phyloP scores from a whole-genome alignment of 139 green algal species.

The Ettlia oleoabundans region DNA sequence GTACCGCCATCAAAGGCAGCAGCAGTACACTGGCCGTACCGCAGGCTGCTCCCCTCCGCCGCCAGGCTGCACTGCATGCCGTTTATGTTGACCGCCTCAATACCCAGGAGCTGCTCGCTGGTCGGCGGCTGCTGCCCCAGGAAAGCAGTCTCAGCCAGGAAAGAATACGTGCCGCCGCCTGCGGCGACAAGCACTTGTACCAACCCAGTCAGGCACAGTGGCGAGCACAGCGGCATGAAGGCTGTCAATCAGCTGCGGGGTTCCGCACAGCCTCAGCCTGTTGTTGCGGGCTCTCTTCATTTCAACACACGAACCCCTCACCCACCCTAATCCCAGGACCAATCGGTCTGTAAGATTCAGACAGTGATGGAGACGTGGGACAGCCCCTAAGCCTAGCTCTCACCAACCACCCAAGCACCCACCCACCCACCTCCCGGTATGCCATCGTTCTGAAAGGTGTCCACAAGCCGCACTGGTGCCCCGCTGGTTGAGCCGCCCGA shows the following conservation, averaged over 20 bases:
- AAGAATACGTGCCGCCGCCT: conserved; percentile 36
- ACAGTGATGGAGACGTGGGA: too few species aligned
- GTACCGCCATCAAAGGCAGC: too few species aligned
- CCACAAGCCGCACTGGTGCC: conserved; percentile 30
- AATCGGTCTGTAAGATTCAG: too few species aligned
- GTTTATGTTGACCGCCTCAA: conserved; percentile 43
- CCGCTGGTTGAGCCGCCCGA: conserved; percentile 11
- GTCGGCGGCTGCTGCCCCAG: not conserved
- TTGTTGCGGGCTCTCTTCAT: too few species aligned
- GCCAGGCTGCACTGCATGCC: conserved; percentile 43
- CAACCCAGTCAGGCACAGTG: too few species aligned
- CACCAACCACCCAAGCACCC: not conserved
- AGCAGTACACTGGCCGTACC: conserved; percentile 2
- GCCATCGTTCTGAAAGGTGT: conserved; percentile 26
- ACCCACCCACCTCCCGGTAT: conserved; percentile 10
- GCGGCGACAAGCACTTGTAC: not conserved
- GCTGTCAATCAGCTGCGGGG: too few species aligned
- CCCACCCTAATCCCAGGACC: too few species aligned
- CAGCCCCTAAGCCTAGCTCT: too few species aligned
- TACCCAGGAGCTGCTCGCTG: not conserved
- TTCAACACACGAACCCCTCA: too few species aligned
- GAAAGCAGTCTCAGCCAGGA: conserved; percentile 7
- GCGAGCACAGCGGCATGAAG: too few species aligned
- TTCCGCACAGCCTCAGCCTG: too few species aligned
- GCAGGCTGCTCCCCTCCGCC: conserved; percentile 13